phyloP scores from a whole-genome alignment of 108 stramenopile species.

The Nitzschia sp. region DNA sequence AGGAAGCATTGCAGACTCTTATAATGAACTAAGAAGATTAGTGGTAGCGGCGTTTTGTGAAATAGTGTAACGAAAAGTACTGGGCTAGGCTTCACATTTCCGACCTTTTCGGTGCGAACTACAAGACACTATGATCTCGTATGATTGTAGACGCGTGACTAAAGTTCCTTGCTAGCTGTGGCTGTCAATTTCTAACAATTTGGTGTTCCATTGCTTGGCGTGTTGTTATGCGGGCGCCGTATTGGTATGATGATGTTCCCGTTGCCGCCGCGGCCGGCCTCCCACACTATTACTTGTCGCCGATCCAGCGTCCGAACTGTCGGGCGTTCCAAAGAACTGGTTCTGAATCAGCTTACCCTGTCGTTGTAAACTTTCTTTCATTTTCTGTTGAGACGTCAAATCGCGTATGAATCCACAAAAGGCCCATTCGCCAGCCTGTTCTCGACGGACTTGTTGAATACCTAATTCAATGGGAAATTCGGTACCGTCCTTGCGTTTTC shows the following conservation, averaged over 20 bases:
- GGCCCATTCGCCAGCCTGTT: slow-evolving; percentile 30
- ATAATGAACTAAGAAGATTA: too few species aligned
- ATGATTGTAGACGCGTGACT: too few species aligned
- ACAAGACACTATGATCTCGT: too few species aligned
- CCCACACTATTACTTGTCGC: neutral
- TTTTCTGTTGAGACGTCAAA: slow-evolving; percentile 33
- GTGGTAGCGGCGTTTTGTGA: too few species aligned
- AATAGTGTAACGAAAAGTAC: too few species aligned
- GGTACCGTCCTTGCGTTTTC: slow-evolving; percentile 47
- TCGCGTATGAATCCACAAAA: slow-evolving; percentile 60
- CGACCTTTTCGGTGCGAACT: too few species aligned
- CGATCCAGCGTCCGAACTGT: slow-evolving; percentile 11
- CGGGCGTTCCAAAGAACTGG: slow-evolving; percentile 26
- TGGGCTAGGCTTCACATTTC: too few species aligned
- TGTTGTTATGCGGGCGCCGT: neutral
- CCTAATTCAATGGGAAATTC: slow-evolving; percentile 54
- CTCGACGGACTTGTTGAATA: slow-evolving; percentile 35
- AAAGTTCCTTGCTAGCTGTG: too few species aligned
- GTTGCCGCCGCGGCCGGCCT: neutral
- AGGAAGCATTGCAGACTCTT: slow-evolving; percentile 29
- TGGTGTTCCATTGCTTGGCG: too few species aligned
- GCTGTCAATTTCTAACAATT: too few species aligned
- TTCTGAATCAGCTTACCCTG: slow-evolving; percentile 40
- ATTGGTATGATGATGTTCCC: neutral
- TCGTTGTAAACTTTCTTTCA: slow-evolving; percentile 30